These are phyloP conservation scores for Candida coquimbonensis DNA, from an alignment of 805 yeast genomes.

Conservation along the genomic window DNA sequence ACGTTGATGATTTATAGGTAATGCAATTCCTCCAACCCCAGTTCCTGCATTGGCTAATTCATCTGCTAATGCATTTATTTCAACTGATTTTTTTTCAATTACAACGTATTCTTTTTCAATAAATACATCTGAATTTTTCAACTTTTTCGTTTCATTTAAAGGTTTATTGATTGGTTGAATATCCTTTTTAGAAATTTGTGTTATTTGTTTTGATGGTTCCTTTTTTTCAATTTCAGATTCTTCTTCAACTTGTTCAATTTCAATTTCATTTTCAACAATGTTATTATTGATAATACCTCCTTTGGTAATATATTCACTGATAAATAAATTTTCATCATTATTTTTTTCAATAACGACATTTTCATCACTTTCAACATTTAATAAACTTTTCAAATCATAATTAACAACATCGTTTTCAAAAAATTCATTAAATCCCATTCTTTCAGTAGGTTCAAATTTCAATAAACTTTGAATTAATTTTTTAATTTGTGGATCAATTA, in stretches of 20 bases:
- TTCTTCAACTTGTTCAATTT: no score
- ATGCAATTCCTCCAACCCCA: slow-evolving; percentile 40
- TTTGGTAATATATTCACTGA: slow-evolving; percentile 65
- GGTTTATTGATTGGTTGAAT: slow-evolving; percentile 19
- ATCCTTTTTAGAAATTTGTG: slow-evolving; percentile 5
- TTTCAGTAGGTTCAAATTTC: slow-evolving; percentile 77
- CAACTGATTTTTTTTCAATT: slow-evolving; percentile 90
- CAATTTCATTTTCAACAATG: slow-evolving; percentile 8
- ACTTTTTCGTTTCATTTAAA: not conserved
- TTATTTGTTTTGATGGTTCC: no score
- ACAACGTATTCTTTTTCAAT: slow-evolving; percentile 87
- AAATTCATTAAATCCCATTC: slow-evolving; percentile 85
- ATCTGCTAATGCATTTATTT: slow-evolving; percentile 92
- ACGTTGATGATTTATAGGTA: slow-evolving; percentile 21
- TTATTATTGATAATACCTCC: slow-evolving; percentile 21
- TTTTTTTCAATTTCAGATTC: no score
- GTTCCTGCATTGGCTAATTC: slow-evolving; percentile 66
- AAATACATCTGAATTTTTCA: slow-evolving; percentile 38
- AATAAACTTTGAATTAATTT: slow-evolving; percentile 67
- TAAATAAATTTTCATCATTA: slow-evolving; percentile 73
- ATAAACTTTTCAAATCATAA: slow-evolving; percentile 35
- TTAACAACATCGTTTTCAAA: slow-evolving; percentile 66
- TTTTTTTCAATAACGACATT: not conserved
- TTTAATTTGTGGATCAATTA: slow-evolving; percentile 53
- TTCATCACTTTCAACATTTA: slow-evolving; percentile 17